Conservation (phyloP, 2,329 filamentous ascomycete species). For the Alternaria burnsii region DNA sequence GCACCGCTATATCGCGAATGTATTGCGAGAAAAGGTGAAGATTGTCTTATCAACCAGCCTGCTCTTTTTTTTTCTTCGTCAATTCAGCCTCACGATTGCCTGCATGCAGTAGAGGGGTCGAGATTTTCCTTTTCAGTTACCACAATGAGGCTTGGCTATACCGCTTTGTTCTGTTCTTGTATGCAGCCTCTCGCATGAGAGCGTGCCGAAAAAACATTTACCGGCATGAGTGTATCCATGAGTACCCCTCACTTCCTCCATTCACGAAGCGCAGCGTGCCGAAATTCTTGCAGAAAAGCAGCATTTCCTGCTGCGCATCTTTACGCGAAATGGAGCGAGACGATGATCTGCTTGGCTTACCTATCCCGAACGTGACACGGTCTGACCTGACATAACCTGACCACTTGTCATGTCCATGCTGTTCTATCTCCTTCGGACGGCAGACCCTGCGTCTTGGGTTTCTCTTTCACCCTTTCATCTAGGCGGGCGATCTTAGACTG, state of each 20-base stretch:
- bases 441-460: conserved; percentile 5
- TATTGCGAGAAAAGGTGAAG: background rate
- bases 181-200: background rate
- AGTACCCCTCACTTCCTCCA: background rate
- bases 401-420: conserved; percentile 13
- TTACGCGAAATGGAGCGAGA: background rate
- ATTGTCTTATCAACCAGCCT: background rate
- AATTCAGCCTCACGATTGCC: conserved; percentile 4
- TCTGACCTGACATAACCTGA: conserved; percentile 7
- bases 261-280: conserved; percentile 5
- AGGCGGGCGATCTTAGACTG: conserved; percentile 9
- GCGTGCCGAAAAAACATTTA: background rate
- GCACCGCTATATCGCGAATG: background rate
- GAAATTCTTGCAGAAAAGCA: conserved; percentile 1
- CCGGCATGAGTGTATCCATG: background rate
- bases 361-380: background rate
- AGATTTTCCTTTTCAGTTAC: background rate
- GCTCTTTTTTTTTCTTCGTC: background rate
- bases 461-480: conserved; percentile 2
- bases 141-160: background rate
- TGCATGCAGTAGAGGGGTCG: background rate
- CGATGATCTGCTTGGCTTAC: background rate
- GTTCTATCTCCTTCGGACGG: background rate
- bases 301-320: background rate
- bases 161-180: background rate